phyloP scores from a whole-genome alignment of 2,329 filamentous ascomycete genomes.

The Sporothrix curviconia region DNA sequence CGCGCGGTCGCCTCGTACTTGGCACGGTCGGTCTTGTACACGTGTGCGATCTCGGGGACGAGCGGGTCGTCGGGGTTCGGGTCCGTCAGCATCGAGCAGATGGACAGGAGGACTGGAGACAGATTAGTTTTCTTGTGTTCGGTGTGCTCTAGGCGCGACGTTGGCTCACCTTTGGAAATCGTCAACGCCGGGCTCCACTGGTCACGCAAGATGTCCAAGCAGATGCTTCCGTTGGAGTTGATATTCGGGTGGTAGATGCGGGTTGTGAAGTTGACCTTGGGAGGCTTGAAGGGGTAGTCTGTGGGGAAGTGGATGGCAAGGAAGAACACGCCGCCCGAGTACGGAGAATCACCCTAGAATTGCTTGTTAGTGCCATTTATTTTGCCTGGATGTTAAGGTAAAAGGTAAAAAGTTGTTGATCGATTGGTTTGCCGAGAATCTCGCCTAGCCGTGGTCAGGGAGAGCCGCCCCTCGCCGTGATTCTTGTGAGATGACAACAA shows the following conservation, averaged over 20 bases:
- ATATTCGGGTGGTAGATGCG: constrained; percentile 99
- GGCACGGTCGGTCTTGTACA: constrained; percentile 97
- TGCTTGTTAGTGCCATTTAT: constrained; percentile 24
- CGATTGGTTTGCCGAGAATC: no score
- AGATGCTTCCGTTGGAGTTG: constrained; percentile 99
- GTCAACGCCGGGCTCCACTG: constrained; percentile 99
- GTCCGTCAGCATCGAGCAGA: constrained; percentile 99
- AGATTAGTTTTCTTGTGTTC: constrained; percentile 2
- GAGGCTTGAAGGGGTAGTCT: constrained; percentile 99
- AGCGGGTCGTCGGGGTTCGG: constrained; percentile 98
- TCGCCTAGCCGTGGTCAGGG: no score
- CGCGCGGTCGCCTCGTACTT: constrained; percentile 93
- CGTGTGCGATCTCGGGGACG: constrained; percentile 96
- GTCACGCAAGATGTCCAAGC: constrained; percentile 94
- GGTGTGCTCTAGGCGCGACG: no score
- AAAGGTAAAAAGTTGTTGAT: no score
- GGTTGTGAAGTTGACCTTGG: constrained; percentile 99
- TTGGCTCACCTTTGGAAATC: constrained; percentile 81
- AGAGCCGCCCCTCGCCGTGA: no score
- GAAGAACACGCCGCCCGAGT: constrained; percentile 98
- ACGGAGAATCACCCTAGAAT: constrained; percentile 83
- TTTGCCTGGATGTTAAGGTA: neutral
- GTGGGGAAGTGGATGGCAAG: constrained; percentile 98
- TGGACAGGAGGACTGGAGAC: constrained; percentile 77
- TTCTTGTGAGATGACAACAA: no score